Evolutionary conservation across 2,329 filamentous ascomycete species (phyloP).

Genomic region (Arthrobotrys sphaeroides): DNA sequence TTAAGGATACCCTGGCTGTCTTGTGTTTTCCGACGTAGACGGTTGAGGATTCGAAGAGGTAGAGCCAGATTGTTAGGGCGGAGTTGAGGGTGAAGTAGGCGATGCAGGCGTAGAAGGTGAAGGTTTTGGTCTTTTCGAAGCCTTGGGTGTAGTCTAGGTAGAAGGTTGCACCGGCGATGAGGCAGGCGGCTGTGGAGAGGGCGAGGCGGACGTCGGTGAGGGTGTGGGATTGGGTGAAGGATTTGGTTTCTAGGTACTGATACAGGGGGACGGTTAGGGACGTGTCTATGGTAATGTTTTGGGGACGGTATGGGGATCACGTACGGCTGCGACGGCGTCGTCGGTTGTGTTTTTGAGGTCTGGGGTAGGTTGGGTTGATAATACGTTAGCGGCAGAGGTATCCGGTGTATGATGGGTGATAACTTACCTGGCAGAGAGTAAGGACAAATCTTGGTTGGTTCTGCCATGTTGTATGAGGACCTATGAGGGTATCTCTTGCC

Average conservation of each 20-base stretch:
- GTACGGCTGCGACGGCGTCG: conserved; percentile 76
- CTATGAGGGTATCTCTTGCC: conserved; percentile 8
- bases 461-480: conserved; percentile 27
- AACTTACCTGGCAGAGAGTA: conserved; percentile 55
- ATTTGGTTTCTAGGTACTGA: conserved; percentile 90
- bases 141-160: conserved; percentile 86
- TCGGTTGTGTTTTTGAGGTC: conserved; percentile 97
- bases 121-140: conserved; percentile 84
- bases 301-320: neutral
- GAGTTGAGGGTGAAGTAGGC: conserved; percentile 82
- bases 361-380: conserved; percentile 63
- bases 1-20: conserved; percentile 71
- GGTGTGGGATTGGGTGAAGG: conserved; percentile 81
- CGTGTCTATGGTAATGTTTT: too few relatives aligned
- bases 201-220: conserved; percentile 83
- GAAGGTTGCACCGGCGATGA: conserved; percentile 83
- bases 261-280: too few relatives aligned
- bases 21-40: conserved; percentile 80
- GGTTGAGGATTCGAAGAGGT: conserved; percentile 79
- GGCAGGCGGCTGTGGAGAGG: conserved; percentile 83
- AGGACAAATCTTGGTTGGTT: conserved; percentile 56
- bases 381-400: neutral
- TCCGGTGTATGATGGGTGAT: neutral
- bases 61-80: conserved; percentile 83
- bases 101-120: conserved; percentile 80